A percentile compares a stretch with the other conserved stretches of the same genome.
These are phyloP conservation scores for Nemophila menziesii DNA, from an alignment of 257 asterid genomes.

Conservation along the genomic window DNA sequence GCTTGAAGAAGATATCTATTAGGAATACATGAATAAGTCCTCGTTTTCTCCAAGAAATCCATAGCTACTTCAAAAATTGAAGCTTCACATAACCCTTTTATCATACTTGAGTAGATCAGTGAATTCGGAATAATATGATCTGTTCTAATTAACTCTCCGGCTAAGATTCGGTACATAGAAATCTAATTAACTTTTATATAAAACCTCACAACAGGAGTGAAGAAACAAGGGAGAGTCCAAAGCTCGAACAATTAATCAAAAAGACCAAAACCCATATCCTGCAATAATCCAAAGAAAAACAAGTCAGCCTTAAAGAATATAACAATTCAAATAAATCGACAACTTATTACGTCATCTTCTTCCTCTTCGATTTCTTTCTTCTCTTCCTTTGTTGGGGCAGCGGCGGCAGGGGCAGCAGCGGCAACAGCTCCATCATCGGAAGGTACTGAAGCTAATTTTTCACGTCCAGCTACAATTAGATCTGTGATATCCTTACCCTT, in stretches of 20 bases:
- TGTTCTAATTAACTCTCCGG: conserved; percentile 70
- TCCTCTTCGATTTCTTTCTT: conserved; percentile 12
- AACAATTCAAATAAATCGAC: not conserved
- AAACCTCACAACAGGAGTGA: too few species aligned
- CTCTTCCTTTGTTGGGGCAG: conserved; percentile 7
- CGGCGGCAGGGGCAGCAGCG: conserved; percentile 2
- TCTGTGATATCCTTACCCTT: conserved; percentile 12
- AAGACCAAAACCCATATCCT: conserved; percentile 11
- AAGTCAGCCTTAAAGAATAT: not conserved
- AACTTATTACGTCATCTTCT: conserved; percentile 7
- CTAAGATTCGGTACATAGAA: too few species aligned
- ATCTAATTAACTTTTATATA: too few species aligned
- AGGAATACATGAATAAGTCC: conserved; percentile 66
- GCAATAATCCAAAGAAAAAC: not conserved
- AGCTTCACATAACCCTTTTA: conserved; percentile 81
- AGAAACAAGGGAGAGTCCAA: too few species aligned
- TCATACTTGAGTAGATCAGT: conserved; percentile 66
- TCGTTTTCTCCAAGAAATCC: conserved; percentile 74
- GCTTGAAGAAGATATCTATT: too few species aligned
- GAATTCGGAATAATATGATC: conserved; percentile 77
- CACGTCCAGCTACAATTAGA: conserved; percentile 9
- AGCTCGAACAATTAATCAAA: conserved; percentile 5
- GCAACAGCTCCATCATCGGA: conserved; percentile 3
- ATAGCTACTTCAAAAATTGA: conserved; percentile 89
- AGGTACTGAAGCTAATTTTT: conserved; percentile 12